Evolutionary conservation across 352 stramenopile species (phyloP), one percentile per base, ranked within the genome.

Genomic region (Pythium aristosporum): DNA sequence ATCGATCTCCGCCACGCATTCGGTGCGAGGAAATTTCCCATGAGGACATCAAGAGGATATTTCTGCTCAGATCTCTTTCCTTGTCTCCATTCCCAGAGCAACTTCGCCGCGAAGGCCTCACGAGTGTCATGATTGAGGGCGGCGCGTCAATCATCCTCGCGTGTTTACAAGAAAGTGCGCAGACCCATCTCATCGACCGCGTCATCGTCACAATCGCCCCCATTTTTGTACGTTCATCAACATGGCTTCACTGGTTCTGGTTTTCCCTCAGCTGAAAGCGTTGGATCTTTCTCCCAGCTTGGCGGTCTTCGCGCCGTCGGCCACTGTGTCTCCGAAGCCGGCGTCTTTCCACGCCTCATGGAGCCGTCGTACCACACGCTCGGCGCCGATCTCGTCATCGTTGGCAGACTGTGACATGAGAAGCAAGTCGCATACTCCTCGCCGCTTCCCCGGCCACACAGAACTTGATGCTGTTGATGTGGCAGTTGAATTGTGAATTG

Each of bases 121-220:
- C 57, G 6, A 92, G 77, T 47, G 56, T 95, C 28, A 96, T 95
- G 88, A 66, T 96, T 16, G 88, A 96, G 76, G 88, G 88, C 21
- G 88, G 88, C 11, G 77, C 86, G 2, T 64, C 77, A 4, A 87
- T 96, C 49, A 76, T 96, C 28, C 81, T 82, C n/a, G 72, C 80
- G n/a, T 91, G 83, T 51, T 60, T 94, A 18, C 65, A 68, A 36
- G 72, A 79, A 62, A 69, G 67, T 20, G 65, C 69, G 9, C 52
- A 58, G 12, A 16, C 43, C 11, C 75, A 79, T n/a, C 68, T 93
- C 21, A 71, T 96, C 28, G 73, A 90, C 55, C 74, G 79, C 32
- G 79, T 85, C 10, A 58, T 96, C 30, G 67, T 96, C 58, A 96
- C 88, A 10, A 73, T 96, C 28, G 85, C 88, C 4, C 88, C 88